These are phyloP conservation scores for Salix caprea DNA, from an alignment of 345 rosid genomes.

Conservation along the genomic window DNA sequence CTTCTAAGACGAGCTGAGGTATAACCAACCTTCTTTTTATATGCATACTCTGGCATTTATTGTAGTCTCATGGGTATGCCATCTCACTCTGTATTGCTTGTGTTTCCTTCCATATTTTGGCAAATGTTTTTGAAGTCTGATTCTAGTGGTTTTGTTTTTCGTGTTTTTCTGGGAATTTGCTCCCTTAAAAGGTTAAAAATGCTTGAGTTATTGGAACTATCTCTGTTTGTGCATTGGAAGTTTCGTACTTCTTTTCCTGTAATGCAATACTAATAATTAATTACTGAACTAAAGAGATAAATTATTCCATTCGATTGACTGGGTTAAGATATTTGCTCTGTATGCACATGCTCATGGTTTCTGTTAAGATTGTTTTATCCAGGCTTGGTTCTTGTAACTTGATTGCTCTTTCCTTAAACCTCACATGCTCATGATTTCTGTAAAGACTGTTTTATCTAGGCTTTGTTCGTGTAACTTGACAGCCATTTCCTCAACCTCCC, in stretches of 20 bases:
- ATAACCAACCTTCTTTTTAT: constrained; percentile 11
- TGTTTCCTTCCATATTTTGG: background rate
- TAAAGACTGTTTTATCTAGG: background rate
- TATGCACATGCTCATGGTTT: background rate
- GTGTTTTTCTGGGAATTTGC: background rate
- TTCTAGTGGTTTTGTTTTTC: background rate
- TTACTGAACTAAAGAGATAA: background rate
- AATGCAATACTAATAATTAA: background rate
- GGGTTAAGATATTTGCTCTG: background rate
- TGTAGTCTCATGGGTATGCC: background rate
- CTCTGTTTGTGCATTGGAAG: background rate
- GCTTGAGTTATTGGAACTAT: background rate
- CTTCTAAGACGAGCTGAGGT: constrained; percentile 90
- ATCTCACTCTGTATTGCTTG: background rate
- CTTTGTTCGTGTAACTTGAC: background rate
- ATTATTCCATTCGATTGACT: background rate
- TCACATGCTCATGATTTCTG: background rate
- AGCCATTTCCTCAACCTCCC: background rate
- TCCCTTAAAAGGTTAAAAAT: background rate
- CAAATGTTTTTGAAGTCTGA: background rate
- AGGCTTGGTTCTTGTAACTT: background rate
- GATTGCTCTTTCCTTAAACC: background rate
- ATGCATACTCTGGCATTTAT: background rate
- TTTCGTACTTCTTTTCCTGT: background rate
- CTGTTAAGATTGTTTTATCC: background rate